Conservation (phyloP, 148 eudicot species). For the Vaccinium darrowii region DNA sequence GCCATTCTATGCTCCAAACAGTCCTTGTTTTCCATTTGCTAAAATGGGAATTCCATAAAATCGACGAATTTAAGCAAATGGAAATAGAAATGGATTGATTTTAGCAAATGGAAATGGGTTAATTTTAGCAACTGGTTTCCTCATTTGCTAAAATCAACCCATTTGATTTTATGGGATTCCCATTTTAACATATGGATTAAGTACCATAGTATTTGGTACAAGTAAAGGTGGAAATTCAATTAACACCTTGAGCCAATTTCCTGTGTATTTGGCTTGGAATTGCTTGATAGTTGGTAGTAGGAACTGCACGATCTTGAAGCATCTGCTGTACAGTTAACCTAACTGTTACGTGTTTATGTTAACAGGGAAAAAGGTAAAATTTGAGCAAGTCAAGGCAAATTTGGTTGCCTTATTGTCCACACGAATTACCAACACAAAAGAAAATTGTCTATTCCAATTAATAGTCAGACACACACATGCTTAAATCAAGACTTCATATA, state of each 20-base stretch:
- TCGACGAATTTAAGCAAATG: too few species aligned
- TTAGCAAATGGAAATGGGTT: too few species aligned
- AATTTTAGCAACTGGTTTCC: too few species aligned
- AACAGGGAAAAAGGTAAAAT: neutral
- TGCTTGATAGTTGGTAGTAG: neutral
- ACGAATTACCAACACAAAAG: too few species aligned
- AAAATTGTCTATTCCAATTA: too few species aligned
- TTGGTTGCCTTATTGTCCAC: neutral
- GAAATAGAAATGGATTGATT: too few species aligned
- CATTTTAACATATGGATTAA: too few species aligned
- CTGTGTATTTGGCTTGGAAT: neutral
- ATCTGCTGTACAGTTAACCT: neutral
- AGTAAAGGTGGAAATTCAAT: neutral
- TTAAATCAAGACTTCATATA: neutral
- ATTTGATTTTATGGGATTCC: too few species aligned
- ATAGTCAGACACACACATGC: neutral
- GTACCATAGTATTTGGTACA: neutral
- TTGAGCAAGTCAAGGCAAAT: neutral
- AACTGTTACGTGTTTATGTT: neutral
- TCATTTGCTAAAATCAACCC: too few species aligned
- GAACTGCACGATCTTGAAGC: neutral
- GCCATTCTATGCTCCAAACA: neutral
- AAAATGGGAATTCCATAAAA: too few species aligned
- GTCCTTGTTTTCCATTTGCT: neutral
- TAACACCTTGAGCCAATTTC: neutral